A percentile compares a stretch with the other conserved stretches of the same genome.
phyloP scores from a whole-genome alignment of 2,329 filamentous ascomycete species.

The Karstenula rhodostoma region DNA sequence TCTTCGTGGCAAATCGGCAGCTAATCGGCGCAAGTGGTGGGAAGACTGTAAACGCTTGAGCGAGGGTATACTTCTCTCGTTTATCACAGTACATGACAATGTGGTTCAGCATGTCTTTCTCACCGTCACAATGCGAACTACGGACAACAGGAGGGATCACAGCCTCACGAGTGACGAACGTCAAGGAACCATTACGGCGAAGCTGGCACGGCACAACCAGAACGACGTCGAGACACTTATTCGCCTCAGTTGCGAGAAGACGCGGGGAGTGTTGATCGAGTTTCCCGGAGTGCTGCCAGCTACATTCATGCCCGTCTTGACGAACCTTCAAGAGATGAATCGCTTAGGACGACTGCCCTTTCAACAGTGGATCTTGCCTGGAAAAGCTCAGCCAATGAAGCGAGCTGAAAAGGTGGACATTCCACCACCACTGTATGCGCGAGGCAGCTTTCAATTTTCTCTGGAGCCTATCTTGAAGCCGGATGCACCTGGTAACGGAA shows the following conservation, averaged over 20 bases:
- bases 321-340: slow-evolving; percentile 37
- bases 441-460: slow-evolving; percentile 30
- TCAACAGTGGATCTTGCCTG: slow-evolving; percentile 37
- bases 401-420: slow-evolving; percentile 23
- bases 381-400: slow-evolving; percentile 5
- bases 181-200: slow-evolving; percentile 24
- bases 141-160: slow-evolving; percentile 17
- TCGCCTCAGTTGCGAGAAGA: slow-evolving; percentile 18
- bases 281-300: slow-evolving; percentile 39
- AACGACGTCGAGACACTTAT: slow-evolving; percentile 22
- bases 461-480: slow-evolving; percentile 26
- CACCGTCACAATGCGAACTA: slow-evolving; percentile 25
- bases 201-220: slow-evolving; percentile 27
- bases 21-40: slow-evolving; percentile 38
- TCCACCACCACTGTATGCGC: slow-evolving; percentile 38
- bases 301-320: slow-evolving; percentile 41
- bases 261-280: slow-evolving; percentile 34
- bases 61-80: slow-evolving; percentile 38
- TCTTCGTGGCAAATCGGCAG: slow-evolving; percentile 21
- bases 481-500: neutral
- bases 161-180: slow-evolving; percentile 19
- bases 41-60: slow-evolving; percentile 35
- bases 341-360: slow-evolving; percentile 36
- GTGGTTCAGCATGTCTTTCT: slow-evolving; percentile 38
- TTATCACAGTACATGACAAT: slow-evolving; percentile 25